Base-by-base conservation (phyloP, 163 green algal species). In the Scenedesmus sp. region DNA sequence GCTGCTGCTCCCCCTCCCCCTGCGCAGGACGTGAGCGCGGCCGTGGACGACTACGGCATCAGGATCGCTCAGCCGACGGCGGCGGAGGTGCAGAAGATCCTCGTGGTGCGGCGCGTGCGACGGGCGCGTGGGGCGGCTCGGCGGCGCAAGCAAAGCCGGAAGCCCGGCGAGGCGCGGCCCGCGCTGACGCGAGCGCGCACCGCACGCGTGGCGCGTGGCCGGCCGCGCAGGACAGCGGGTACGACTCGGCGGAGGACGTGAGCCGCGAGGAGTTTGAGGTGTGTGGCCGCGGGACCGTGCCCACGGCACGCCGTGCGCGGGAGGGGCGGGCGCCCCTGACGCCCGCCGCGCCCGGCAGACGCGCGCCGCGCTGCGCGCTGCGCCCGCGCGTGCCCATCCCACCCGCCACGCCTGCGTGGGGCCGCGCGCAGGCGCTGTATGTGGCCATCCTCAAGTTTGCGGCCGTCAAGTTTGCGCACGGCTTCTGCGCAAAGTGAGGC, bases 1-100 rank as follows among this genome's bases (percentile, higher is more conserved):
- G 39, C 39, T 47, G 58, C 33, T 4, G 29, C 17, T 7, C 15
- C 1, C 24, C 57, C 7, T 6, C 10, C 45, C 26, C 20, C 29
- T 60, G 39, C 54, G 50, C 54, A 77, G 71, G 58, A 80, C 22
- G 47, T 80, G 5, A 63, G 58, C 44, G 51, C 39, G 45, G 58
- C 71, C 31, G 71, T 80, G 10, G 71, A 80, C 22, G 71, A 80
- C 39, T 80, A 69, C 63, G 70, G 70, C 53, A 70, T 78, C 34
- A 60, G 57, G 22, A 24, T 78, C 15, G 48, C 42, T n/a, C 51
- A 78, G 34, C 70, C 70, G 6, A 50, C 54, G 42, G 39, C 17
- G 17, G 56, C 62, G 3, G 70, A 78, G 18, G 44, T 78, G 10
- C 53, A 60, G 54, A 66, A 78, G 70, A 78, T 78, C 13, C 17